A percentile compares a stretch with the other conserved stretches of the same genome.
These are phyloP conservation scores for Trifolium subterraneum DNA, from an alignment of 306 rosid species.

Conservation along the genomic window DNA sequence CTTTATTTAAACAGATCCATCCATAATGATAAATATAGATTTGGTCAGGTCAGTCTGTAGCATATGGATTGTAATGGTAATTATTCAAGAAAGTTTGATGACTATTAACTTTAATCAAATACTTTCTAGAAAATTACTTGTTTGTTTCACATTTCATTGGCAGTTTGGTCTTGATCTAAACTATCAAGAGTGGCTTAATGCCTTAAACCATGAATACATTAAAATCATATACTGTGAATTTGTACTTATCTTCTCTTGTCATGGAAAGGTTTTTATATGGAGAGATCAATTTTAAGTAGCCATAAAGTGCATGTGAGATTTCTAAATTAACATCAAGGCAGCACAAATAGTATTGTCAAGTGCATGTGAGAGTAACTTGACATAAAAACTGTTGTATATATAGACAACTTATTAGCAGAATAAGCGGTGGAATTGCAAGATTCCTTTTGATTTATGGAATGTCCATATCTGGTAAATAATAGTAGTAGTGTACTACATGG, in stretches of 20 bases:
- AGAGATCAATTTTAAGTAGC: slow-evolving; percentile 14
- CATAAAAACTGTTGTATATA: neutral
- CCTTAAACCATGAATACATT: slow-evolving; percentile 25
- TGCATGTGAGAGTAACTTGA: slow-evolving; percentile 33
- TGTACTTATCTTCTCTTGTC: slow-evolving; percentile 4
- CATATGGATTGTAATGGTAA: slow-evolving; percentile 1
- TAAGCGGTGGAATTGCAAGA: slow-evolving; percentile 17
- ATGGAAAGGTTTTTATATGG: neutral
- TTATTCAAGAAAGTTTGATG: neutral
- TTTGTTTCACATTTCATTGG: slow-evolving; percentile 1
- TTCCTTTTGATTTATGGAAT: slow-evolving; percentile 3
- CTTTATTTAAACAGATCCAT: slow-evolving; percentile 18
- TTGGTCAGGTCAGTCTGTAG: neutral
- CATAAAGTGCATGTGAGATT: slow-evolving; percentile 17
- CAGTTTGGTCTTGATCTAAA: neutral
- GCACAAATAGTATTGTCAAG: slow-evolving; percentile 20
- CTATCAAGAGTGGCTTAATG: neutral
- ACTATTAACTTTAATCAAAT: slow-evolving; percentile 3
- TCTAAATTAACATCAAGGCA: slow-evolving; percentile 19
- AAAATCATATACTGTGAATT: slow-evolving; percentile 13
- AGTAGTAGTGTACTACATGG: neutral
- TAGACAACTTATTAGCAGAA: neutral
- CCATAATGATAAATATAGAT: slow-evolving; percentile 11
- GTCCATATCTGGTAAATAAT: slow-evolving; percentile 19
- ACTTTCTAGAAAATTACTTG: neutral